Conservation (phyloP, 2,329 filamentous ascomycete genomes). For the Calycina marina region DNA sequence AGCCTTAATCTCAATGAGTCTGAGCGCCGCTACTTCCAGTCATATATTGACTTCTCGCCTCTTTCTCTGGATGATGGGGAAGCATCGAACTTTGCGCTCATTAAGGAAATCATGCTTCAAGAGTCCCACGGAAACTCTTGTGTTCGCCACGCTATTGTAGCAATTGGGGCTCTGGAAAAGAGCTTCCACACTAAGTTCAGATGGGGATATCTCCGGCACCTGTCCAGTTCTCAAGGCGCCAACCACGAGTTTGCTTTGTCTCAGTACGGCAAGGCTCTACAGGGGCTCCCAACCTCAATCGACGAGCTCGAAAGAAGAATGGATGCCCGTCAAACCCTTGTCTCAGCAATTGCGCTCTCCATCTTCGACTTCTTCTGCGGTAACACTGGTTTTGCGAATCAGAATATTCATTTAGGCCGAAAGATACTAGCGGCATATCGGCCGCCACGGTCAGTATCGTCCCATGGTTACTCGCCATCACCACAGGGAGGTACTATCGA, state of each 20-base stretch:
- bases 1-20: conserved; percentile 6
- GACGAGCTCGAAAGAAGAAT: conserved; percentile 1
- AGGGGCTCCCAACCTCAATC: conserved; percentile 12
- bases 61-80: conserved; percentile 6
- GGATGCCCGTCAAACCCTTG: conserved; percentile 6
- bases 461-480: background rate
- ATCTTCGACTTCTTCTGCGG: conserved; percentile 18
- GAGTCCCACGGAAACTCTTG: conserved; percentile 9
- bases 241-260: conserved; percentile 15
- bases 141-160: conserved; percentile 17
- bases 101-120: conserved; percentile 11
- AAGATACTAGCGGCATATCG: conserved; percentile 11
- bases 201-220: conserved; percentile 1
- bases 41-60: conserved; percentile 12
- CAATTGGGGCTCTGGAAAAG: conserved; percentile 13
- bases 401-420: conserved; percentile 31
- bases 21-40: conserved; percentile 15
- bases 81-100: conserved; percentile 35
- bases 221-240: conserved; percentile 7
- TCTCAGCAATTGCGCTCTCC: conserved; percentile 14
- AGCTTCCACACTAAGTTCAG: conserved; percentile 6
- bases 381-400: conserved; percentile 39
- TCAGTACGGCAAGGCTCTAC: conserved; percentile 17
- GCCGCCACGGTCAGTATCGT: background rate
- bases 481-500: background rate